Evolutionary conservation across 495 filamentous ascomycete genomes (phyloP).

Genomic region (Geopyxis carbonaria): DNA sequence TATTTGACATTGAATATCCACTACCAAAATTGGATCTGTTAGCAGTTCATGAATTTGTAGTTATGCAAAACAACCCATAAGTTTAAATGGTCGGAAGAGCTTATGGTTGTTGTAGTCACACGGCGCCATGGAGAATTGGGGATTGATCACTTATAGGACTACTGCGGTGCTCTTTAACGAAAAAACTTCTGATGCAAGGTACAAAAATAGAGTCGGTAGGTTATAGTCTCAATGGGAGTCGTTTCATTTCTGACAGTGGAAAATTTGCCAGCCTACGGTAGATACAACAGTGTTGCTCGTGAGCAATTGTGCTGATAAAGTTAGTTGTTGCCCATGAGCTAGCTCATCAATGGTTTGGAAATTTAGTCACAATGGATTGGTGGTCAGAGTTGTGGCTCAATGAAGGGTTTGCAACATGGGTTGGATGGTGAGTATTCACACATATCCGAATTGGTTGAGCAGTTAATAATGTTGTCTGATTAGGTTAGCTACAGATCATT

Average conservation of each 20-base stretch:
- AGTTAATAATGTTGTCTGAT: background rate
- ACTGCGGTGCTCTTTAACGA: constrained; percentile 88
- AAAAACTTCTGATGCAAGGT: constrained; percentile 68
- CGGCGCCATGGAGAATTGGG: constrained; percentile 63
- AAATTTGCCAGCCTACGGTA: background rate
- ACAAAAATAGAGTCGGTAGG: constrained; percentile 67
- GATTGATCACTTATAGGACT: constrained; percentile 85
- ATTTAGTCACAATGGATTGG: constrained; percentile 76
- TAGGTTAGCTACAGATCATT: constrained; percentile 53
- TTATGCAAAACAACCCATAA: constrained; percentile 21
- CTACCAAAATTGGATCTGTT: constrained; percentile 89
- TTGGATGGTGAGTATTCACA: constrained; percentile 52
- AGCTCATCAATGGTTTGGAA: constrained; percentile 97
- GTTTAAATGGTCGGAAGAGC: constrained; percentile 4
- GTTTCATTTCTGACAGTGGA: background rate
- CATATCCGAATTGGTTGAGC: background rate
- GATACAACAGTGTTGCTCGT: constrained; percentile 44
- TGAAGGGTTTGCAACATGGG: constrained; percentile 79
- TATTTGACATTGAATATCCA: constrained; percentile 87
- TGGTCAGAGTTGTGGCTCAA: constrained; percentile 80
- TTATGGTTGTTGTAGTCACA: constrained; percentile 19
- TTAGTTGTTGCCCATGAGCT: constrained; percentile 64
- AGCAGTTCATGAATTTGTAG: constrained; percentile 89
- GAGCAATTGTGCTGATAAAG: constrained; percentile 44
- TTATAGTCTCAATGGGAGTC: background rate